Percentiles rank a stretch among this genome's conserved stretches.
Evolutionary conservation across 768 basidiomycete genomes (phyloP).

Genomic region (Xanthoconium stramineum): DNA sequence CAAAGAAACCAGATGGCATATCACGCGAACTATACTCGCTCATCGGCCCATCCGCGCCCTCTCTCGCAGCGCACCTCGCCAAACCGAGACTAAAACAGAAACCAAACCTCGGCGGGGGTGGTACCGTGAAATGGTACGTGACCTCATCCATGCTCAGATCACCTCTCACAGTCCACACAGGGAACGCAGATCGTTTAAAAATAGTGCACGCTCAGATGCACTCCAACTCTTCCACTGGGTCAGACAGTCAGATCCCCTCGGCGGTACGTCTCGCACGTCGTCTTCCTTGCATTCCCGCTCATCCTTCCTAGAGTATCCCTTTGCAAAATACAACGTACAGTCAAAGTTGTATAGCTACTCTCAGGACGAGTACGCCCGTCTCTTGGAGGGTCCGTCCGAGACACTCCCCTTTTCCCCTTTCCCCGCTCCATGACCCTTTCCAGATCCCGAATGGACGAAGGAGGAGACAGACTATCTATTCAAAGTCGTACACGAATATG

Average conservation of each 20-base stretch:
- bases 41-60: conserved; percentile 91
- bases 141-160: not conserved
- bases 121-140: conserved; percentile 68
- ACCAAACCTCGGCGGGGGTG: conserved; percentile 64
- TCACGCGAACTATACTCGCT: conserved; percentile 90
- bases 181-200: conserved; percentile 75
- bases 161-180: conserved; percentile 36
- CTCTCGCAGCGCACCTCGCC: conserved; percentile 72
- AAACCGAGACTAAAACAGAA: conserved; percentile 87
- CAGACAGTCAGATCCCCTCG: conserved; percentile 55
- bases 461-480: conserved; percentile 96
- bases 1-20: conserved; percentile 84
- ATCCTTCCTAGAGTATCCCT: conserved; percentile 60
- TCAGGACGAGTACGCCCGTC: conserved; percentile 82
- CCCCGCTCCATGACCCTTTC: not conserved
- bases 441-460: conserved; percentile 84
- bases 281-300: not conserved
- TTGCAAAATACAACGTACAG: conserved; percentile 79
- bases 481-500: conserved; percentile 72
- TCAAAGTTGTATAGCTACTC: conserved; percentile 67
- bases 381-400: conserved; percentile 68
- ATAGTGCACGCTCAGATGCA: conserved; percentile 62
- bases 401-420: not conserved
- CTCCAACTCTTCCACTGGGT: conserved; percentile 84
- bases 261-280: conserved; percentile 41